Evolutionary conservation across 1,139 yeast genomes (phyloP), one percentile per base, ranked within the genome.

Genomic region (Blastobotrys petasosporus): DNA sequence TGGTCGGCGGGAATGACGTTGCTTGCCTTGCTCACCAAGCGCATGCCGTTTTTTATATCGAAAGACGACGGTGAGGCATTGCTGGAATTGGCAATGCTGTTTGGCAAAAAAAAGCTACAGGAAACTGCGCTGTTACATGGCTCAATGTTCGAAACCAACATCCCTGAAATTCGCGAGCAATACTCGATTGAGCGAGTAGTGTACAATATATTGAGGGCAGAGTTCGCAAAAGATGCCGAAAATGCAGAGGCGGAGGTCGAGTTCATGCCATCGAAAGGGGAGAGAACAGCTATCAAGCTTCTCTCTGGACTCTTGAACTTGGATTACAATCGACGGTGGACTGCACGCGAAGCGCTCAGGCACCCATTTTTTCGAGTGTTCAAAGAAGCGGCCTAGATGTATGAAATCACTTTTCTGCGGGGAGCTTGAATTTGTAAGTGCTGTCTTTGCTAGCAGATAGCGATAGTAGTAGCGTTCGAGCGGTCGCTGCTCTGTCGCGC

Each of bases 1-100:
- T 88, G 97, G 97, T 82, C 95, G 2, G 94, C 90, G 0, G 97
- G 97, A 2, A 86, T 88, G 3, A 84, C 87, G 54, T 76, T 88
- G 28, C 69, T 88, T 49, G 82, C 94, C 39, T 70, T 88, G 45
- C 63, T 88, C 32, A 63, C 85, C 1, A 68, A 90, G 51, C 73
- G 92, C 53, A 87, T 87, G 63, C 96, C 97, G 1, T 77, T 90
- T 54, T 86, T 88, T 68, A 85, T 82, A 59, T 86, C 96, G 2
- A 80, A 85, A 1, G 97, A 92, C 65, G 98, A 92, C 61, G 79
- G 83, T 1, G 97, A 92, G 60, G 96, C 98, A 0, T 65, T 92
- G 43, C 74, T 88, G 34, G 99, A 92, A 62, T 70, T 90, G 39
- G 80, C 95, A 0, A 71, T 82, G n/a, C 72, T 94, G 2, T 90